Evolutionary conservation across 2,329 filamentous ascomycete genomes (phyloP).

Genomic region (Macrophomina tecta): DNA sequence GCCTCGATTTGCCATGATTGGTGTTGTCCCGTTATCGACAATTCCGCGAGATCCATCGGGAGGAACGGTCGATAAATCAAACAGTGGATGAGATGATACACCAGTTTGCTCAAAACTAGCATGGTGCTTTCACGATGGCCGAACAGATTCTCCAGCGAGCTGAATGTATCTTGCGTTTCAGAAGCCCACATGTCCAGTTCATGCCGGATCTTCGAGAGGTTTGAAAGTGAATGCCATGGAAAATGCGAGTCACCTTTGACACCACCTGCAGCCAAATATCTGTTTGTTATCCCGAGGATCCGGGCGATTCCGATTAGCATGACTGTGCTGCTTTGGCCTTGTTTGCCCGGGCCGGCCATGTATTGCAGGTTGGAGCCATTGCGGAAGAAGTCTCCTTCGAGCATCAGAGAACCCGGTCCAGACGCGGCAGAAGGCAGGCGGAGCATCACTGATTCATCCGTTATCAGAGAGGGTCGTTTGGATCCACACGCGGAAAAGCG

Average conservation of each 20-base stretch:
- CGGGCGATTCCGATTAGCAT: constrained; percentile 86
- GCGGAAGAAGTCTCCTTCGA: constrained; percentile 83
- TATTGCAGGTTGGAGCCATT: constrained; percentile 79
- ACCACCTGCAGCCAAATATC: constrained; percentile 82
- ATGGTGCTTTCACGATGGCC: constrained; percentile 79
- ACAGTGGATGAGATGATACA: constrained; percentile 87
- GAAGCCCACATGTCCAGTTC: constrained; percentile 86
- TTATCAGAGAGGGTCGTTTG: constrained; percentile 78
- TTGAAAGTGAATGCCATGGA: constrained; percentile 86
- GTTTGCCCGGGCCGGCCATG: constrained; percentile 70
- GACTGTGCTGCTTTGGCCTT: constrained; percentile 74
- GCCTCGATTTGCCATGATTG: constrained; percentile 94
- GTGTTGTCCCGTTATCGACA: constrained; percentile 80
- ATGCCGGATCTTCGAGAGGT: constrained; percentile 82
- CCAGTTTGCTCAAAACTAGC: constrained; percentile 80
- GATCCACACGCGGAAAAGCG: constrained; percentile 83
- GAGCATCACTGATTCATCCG: constrained; percentile 76
- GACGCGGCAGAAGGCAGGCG: constrained; percentile 77
- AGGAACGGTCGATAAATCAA: constrained; percentile 86
- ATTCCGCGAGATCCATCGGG: constrained; percentile 80
- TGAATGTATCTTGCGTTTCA: constrained; percentile 79
- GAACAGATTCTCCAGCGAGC: constrained; percentile 75
- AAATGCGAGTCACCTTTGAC: constrained; percentile 91
- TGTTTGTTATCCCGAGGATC: constrained; percentile 81
- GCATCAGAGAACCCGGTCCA: constrained; percentile 63